These are phyloP conservation scores for Pseudofabraea citricarpa DNA, from an alignment of 2,329 filamentous ascomycete species.

Conservation along the genomic window DNA sequence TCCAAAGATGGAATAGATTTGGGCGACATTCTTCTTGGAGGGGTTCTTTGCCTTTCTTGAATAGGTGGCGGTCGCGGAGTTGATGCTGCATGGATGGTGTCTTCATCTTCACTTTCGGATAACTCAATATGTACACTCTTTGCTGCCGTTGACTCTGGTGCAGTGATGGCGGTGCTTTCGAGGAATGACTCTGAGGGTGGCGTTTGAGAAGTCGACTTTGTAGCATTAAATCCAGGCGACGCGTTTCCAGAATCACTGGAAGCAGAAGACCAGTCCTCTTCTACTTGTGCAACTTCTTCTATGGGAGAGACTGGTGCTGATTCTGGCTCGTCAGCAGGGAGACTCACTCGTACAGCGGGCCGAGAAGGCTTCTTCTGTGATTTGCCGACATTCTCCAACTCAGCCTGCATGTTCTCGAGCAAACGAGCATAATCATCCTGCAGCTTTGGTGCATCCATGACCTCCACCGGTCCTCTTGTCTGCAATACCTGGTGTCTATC, in stretches of 20 bases:
- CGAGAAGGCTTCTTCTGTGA: constrained; percentile 6
- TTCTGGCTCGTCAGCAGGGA: neutral
- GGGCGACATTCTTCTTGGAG: constrained; percentile 5
- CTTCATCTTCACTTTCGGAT: neutral
- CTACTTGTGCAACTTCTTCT: neutral
- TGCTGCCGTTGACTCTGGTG: neutral
- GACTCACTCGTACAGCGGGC: neutral
- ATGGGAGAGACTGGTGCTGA: neutral
- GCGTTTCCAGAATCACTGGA: constrained; percentile 15
- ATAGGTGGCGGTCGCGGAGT: neutral
- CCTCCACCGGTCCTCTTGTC: constrained; percentile 24
- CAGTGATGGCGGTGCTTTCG: neutral
- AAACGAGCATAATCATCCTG: constrained; percentile 22
- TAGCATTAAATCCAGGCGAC: constrained; percentile 9
- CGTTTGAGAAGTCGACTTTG: constrained; percentile 18
- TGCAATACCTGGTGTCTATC: constrained; percentile 45
- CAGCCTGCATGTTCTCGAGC: constrained; percentile 23
- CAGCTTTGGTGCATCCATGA: constrained; percentile 8
- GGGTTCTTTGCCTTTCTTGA: constrained; percentile 1
- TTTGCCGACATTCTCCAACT: constrained; percentile 24
- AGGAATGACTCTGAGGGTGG: constrained; percentile 11
- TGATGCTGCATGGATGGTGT: neutral
- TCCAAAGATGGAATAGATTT: constrained; percentile 5
- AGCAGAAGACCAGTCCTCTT: constrained; percentile 20
- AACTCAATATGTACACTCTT: no score